Base-by-base conservation (phyloP, 345 rosid genomes). In the Eutrema japonicum region DNA sequence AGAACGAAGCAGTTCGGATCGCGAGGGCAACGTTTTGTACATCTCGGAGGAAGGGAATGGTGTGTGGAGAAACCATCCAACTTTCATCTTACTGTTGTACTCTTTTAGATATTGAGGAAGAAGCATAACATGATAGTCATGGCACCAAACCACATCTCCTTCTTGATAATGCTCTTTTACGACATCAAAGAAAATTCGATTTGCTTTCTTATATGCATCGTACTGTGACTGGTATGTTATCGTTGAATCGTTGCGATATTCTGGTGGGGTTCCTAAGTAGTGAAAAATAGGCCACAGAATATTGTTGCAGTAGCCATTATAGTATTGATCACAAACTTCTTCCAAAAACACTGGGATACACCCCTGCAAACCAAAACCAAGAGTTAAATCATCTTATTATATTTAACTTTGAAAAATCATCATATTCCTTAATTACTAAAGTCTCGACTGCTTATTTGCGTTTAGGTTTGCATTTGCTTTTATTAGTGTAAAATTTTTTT, bases 61-160 rank as follows among this genome's bases (percentile, higher is more conserved):
- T 35, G 99, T 95, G 61, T 95, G 99, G 78, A 92, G 99, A 83
- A 95, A 95, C 99, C 99, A 95, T 48, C 99, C 99, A 80, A 95
- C 99, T 80, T 95, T 95, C 96, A 92, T 95, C 12, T 79, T 70
- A 68, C 47, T 81, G 77, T 92, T 86, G 70, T 87, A 71, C 14
- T 92, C 91, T 78, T 95, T 95, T 2, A 95, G 81, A 85, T 91
- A 95, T 78, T 92, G 85, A 10, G 99, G 99, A 58, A 95, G 99
- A 83, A 81, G 91, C 99, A 95, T 95, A 12, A 95, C 86, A 76
- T 95, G 97, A 74, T 89, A 95, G 71, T 95, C 99, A 80, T 95
- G 99, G 84, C 99, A 95, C 99, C 99, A 95, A 13, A 95, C 93
- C 77, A 95, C 93, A 81, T 92, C 99, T 66, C 97, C 99, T 51